These are phyloP conservation scores for Auriscalpium vulgare DNA, from an alignment of 768 basidiomycete species.

Conservation along the genomic window DNA sequence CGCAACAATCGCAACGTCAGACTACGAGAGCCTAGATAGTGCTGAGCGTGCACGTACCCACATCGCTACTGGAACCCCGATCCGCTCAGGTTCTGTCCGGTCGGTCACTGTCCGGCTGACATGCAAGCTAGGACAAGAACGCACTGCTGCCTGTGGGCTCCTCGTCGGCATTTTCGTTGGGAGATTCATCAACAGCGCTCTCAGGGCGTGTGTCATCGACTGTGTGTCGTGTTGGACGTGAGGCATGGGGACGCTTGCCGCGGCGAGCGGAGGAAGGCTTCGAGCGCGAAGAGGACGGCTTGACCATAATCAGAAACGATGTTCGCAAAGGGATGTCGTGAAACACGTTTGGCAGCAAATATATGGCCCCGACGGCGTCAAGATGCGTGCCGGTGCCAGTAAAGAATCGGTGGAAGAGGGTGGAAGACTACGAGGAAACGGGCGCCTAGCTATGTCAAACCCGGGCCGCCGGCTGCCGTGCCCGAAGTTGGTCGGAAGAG, in stretches of 20 bases:
- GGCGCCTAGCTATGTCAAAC: no score
- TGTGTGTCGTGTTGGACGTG: neutral
- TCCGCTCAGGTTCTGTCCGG: slow-evolving; percentile 11
- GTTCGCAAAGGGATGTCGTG: no score
- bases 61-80: slow-evolving; percentile 82
- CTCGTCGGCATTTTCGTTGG: slow-evolving; percentile 20
- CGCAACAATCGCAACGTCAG: neutral
- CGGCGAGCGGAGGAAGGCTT: neutral
- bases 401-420: no score
- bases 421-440: no score
- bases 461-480: no score
- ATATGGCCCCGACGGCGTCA: no score
- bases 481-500: no score
- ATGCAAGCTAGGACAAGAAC: neutral
- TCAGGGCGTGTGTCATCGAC: slow-evolving; percentile 36
- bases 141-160: slow-evolving; percentile 2
- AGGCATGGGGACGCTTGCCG: neutral
- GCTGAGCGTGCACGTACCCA: slow-evolving; percentile 56
- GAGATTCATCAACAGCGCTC: slow-evolving; percentile 44
- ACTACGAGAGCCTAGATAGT: neutral
- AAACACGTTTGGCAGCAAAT: no score
- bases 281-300: neutral
- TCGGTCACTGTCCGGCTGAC: neutral
- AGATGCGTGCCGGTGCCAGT: no score
- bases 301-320: neutral